Base-by-base conservation (phyloP, 2,329 filamentous ascomycete species). In the Aspergillus sp. region DNA sequence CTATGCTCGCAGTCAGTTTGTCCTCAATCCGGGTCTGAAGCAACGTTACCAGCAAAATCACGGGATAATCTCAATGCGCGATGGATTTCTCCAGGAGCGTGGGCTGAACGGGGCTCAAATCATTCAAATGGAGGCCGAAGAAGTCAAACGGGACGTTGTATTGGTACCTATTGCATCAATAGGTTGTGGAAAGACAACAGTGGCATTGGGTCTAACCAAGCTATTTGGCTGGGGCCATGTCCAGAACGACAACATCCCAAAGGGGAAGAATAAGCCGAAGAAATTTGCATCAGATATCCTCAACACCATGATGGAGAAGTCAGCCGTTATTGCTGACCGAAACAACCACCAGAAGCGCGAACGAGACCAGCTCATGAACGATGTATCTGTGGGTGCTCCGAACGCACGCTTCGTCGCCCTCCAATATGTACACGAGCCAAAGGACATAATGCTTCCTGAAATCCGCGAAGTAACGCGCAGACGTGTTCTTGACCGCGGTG, bases 161-260 rank as follows among this genome's bases (percentile, higher is more conserved):
- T 81, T 99, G n/a, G 89, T 92, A 6, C 93, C 95, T 0, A 87
- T 97, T 66, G 92, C 95, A 2, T 96, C 95, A 0, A 89, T 99
- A 54, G 95, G 95, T 9, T 99, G 95, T 70, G 95, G 95, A 56
- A 99, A 99, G 82, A 99, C 95, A 0, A 99, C 95, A 0, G 79
- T 99, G 50, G 92, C 90, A 3, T 76, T 96, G 50, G 93, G 90
- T 2, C 79, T 99, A 19, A 83, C 84, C 4, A 88, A 91, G 68
- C 83, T 99, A 1, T 97, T 98, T 64, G 86, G 83, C 55, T 98
- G 93, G 90, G 93, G 91, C 15, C 92, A 96, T 71, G 82, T 97
- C 49, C 95, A 99, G 71, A 99, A 99, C 71, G 95, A 99, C 77
- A 96, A 99, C 70, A 95, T 99, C 59, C 86, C 87, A 52, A 91